These are phyloP conservation scores for Funneliformis geosporum DNA, from an alignment of 192 early-diverging fungal species.

Conservation along the genomic window DNA sequence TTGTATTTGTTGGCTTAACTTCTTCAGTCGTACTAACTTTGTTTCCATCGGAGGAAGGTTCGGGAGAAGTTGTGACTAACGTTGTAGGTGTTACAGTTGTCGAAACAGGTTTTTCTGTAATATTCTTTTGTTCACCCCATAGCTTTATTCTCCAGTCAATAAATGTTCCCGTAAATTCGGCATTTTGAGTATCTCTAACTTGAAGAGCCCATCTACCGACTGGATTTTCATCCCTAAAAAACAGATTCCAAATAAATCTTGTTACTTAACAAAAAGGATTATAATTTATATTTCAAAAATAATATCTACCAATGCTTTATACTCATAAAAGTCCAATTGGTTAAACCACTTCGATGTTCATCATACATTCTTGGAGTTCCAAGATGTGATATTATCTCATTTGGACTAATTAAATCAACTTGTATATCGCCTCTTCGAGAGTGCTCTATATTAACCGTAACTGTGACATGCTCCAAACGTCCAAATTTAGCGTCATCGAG, in stretches of 20 bases:
- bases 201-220: constrained; percentile 79
- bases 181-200: constrained; percentile 65
- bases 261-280: background rate
- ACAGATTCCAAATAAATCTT: background rate
- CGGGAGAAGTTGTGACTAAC: background rate
- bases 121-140: constrained; percentile 57
- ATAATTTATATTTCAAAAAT: too few relatives aligned
- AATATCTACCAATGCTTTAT: constrained; percentile 89
- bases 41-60: background rate
- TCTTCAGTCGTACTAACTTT: background rate
- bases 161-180: constrained; percentile 55
- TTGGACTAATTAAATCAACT: constrained; percentile 78
- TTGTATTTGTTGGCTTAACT: background rate
- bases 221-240: constrained; percentile 82
- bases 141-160: constrained; percentile 69
- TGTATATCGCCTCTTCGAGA: constrained; percentile 82
- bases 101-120: background rate
- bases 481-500: constrained; percentile 50
- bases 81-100: background rate
- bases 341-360: constrained; percentile 64
- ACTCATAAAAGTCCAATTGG: constrained; percentile 92
- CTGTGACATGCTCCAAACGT: constrained; percentile 84
- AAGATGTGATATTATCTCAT: constrained; percentile 65
- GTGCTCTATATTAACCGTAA: constrained; percentile 83
- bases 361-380: constrained; percentile 68